Evolutionary conservation across 1,284 basidiomycete species (phyloP).

Genomic region (Tranzscheliella williamsii): DNA sequence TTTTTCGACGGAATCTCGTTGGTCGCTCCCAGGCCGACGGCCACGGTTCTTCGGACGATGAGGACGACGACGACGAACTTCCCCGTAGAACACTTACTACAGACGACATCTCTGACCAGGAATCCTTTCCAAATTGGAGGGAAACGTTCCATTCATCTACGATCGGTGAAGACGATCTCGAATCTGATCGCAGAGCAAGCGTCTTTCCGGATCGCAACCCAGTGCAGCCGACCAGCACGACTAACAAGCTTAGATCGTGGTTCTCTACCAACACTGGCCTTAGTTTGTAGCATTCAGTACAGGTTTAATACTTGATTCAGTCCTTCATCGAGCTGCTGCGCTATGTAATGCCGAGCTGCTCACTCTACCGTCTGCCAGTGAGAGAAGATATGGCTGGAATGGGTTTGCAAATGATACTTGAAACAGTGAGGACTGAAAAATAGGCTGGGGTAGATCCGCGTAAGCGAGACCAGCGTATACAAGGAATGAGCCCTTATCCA

Average conservation of each 20-base stretch:
- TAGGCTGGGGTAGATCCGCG: no score
- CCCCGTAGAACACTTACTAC: slow-evolving; percentile 15
- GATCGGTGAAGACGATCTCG: slow-evolving; percentile 4
- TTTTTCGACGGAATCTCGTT: slow-evolving; percentile 13
- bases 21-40: background rate
- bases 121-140: slow-evolving; percentile 16
- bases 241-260: slow-evolving; percentile 10
- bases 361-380: no score
- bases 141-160: background rate
- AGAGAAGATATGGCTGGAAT: no score
- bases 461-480: no score
- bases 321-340: no score
- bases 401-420: no score
- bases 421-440: no score
- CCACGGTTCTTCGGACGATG: background rate
- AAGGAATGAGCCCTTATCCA: no score
- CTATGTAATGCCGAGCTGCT: no score
- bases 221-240: background rate
- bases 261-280: slow-evolving; percentile 4
- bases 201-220: slow-evolving; percentile 16
- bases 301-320: no score
- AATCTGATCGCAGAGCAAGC: slow-evolving; percentile 3
- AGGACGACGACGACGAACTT: slow-evolving; percentile 12
- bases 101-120: slow-evolving; percentile 4
- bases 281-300: background rate